Evolutionary conservation across 148 eudicot species (phyloP), one percentile per base, ranked within the genome.

Genomic region (Camellia granthamiana): DNA sequence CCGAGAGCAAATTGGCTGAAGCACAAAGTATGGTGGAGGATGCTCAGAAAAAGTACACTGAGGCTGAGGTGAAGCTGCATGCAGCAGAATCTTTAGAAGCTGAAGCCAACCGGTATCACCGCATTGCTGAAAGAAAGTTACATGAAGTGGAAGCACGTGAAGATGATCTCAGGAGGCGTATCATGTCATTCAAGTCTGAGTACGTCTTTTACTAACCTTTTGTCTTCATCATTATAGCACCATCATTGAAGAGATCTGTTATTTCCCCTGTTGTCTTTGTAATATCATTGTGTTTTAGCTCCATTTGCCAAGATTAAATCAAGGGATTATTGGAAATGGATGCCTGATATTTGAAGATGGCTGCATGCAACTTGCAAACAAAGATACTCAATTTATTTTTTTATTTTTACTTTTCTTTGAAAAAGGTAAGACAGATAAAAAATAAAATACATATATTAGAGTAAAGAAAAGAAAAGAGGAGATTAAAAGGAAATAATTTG

Each of bases 121-220:
- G 97, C 42, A 86, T 93, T 71, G 97, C 97, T 66, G 97, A 87
- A 82, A 95, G 97, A 78, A 93, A 90, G 82, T 86, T 95, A 79
- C 93, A 81, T 83, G 97, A 95, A 87, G 97, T 91, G 84, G 99
- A 95, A 89, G 91, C 91, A 44, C 97, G 99, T 54, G 99, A 95
- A 84, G 99, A 95, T 90, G 99, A 95, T 84, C 88, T 93, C 60
- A 90, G 99, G 77, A 92, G 97, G 74, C 93, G 89, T 46, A 84
- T 86, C 49, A 7, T 83, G 18, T 83, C 92, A 69, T 95, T 92
- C 79, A 93, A 93, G 81, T 82, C 93, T 5, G 97, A 93, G 99
- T 95, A 83, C 55, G 97, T 83, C 13, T 54, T 64, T 44, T 6
- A 65, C 11, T 79, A 55, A 14, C 77, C 7, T 46, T 30, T 66